phyloP scores from a whole-genome alignment of 208 protist genomes.

The Leptomonas seymouri region DNA sequence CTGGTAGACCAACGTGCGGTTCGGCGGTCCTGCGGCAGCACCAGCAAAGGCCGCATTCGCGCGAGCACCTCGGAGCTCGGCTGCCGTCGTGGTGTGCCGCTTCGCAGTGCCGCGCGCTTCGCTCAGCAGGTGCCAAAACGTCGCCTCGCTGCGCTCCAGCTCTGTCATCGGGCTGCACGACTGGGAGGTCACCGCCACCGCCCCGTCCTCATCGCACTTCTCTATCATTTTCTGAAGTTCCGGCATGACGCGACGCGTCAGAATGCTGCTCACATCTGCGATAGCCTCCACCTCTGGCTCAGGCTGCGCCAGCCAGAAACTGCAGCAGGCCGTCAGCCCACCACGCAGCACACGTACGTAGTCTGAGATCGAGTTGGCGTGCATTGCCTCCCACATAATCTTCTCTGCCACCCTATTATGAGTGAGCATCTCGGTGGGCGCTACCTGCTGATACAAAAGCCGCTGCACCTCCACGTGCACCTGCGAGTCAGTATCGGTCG shows the following conservation, averaged over 20 bases:
- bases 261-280: slow-evolving; percentile 65
- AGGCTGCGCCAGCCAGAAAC: slow-evolving; percentile 60
- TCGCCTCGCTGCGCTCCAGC: slow-evolving; percentile 50
- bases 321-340: slow-evolving; percentile 55
- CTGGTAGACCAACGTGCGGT: slow-evolving; percentile 64
- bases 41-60: slow-evolving; percentile 20
- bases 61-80: slow-evolving; percentile 48
- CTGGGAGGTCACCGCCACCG: neutral
- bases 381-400: slow-evolving; percentile 85
- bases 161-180: slow-evolving; percentile 23
- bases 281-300: slow-evolving; percentile 64
- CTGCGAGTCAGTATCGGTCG: slow-evolving; percentile 41
- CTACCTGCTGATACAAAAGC: slow-evolving; percentile 54
- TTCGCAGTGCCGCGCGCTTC: slow-evolving; percentile 39
- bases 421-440: slow-evolving; percentile 52
- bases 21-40: slow-evolving; percentile 1
- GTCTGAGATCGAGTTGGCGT: slow-evolving; percentile 49
- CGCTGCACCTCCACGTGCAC: slow-evolving; percentile 59
- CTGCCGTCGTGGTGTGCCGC: slow-evolving; percentile 48
- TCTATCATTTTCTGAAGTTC: slow-evolving; percentile 14
- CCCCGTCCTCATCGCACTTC: neutral
- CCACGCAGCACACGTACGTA: slow-evolving; percentile 40
- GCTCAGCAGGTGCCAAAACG: slow-evolving; percentile 65
- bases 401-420: slow-evolving; percentile 66
- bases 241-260: slow-evolving; percentile 55